A percentile compares a stretch with the other conserved stretches of the same genome.
These are phyloP conservation scores for Xylariaceae sp. DNA, from an alignment of 2,329 filamentous ascomycete genomes.

Conservation along the genomic window DNA sequence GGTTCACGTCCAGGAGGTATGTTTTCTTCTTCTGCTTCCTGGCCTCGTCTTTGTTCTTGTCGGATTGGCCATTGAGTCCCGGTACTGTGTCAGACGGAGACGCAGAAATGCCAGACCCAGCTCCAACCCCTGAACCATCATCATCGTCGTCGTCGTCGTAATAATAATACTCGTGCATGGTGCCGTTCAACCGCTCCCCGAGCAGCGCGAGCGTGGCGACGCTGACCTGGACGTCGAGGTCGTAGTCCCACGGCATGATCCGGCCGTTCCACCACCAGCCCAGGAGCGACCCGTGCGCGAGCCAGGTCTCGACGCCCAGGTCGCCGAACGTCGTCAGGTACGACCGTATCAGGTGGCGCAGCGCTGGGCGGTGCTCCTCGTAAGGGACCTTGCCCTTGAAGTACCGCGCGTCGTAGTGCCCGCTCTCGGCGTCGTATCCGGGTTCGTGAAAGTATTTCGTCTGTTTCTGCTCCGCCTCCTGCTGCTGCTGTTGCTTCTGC, in stretches of 20 bases:
- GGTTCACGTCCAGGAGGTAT: conserved; percentile 75
- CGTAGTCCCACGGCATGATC: conserved; percentile 79
- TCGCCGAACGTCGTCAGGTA: conserved; percentile 64
- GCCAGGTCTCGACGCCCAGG: conserved; percentile 72
- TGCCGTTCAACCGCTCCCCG: conserved; percentile 62
- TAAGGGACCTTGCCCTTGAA: conserved; percentile 60
- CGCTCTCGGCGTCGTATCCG: conserved; percentile 52
- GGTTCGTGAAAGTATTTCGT: conserved; percentile 65
- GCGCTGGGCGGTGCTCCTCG: conserved; percentile 58
- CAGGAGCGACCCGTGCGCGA: conserved; percentile 76
- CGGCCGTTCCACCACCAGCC: conserved; percentile 86
- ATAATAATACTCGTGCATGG: conserved; percentile 52
- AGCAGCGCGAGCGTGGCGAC: conserved; percentile 61
- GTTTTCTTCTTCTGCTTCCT: conserved; percentile 29
- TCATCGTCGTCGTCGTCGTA: conserved; percentile 22
- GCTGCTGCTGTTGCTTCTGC: no score
- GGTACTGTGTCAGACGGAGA: no score
- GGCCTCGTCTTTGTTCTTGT: neutral
- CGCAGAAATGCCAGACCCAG: no score
- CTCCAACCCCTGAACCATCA: no score
- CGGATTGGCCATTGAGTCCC: conserved; percentile 24
- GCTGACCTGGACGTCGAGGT: conserved; percentile 75
- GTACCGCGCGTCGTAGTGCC: conserved; percentile 71
- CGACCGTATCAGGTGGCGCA: conserved; percentile 65
- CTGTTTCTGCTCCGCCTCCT: conserved; percentile 1